phyloP scores from a whole-genome alignment of 2,329 filamentous ascomycete species.

The Calonectria naviculata region DNA sequence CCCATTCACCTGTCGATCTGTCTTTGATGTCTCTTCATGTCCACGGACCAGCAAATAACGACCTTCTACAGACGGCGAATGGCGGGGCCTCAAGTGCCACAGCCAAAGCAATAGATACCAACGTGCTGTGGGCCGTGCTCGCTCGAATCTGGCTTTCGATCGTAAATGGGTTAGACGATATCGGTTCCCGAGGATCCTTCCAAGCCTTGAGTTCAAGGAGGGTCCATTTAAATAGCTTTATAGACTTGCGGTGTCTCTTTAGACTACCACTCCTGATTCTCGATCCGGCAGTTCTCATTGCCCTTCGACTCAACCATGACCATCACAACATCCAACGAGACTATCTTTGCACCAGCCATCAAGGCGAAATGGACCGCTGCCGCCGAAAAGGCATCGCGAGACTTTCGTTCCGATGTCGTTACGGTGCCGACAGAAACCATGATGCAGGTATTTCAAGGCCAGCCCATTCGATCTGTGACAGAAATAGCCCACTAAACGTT shows the following conservation, averaged over 20 bases:
- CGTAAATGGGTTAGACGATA: background rate
- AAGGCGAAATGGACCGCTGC: constrained; percentile 12
- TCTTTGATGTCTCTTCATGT: background rate
- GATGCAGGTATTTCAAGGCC: constrained; percentile 32
- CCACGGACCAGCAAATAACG: background rate
- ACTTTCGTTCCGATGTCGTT: constrained; percentile 43
- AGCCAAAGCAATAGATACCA: background rate
- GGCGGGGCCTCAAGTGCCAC: background rate
- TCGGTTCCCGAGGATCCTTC: background rate
- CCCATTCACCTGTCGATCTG: background rate
- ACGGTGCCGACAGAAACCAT: constrained; percentile 39
- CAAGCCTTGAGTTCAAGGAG: background rate
- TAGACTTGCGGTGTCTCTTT: background rate
- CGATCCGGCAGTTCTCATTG: background rate
- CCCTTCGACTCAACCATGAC: background rate
- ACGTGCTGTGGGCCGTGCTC: background rate
- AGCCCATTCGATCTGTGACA: background rate
- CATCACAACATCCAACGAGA: background rate
- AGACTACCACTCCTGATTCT: background rate
- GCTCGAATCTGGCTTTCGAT: background rate
- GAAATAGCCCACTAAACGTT: background rate
- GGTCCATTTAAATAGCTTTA: constrained; percentile 3
- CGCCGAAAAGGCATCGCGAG: constrained; percentile 32
- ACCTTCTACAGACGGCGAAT: background rate
- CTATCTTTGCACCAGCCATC: constrained; percentile 7